Conservation (phyloP, 1,284 basidiomycete genomes). For the Puccinia novopanici region DNA sequence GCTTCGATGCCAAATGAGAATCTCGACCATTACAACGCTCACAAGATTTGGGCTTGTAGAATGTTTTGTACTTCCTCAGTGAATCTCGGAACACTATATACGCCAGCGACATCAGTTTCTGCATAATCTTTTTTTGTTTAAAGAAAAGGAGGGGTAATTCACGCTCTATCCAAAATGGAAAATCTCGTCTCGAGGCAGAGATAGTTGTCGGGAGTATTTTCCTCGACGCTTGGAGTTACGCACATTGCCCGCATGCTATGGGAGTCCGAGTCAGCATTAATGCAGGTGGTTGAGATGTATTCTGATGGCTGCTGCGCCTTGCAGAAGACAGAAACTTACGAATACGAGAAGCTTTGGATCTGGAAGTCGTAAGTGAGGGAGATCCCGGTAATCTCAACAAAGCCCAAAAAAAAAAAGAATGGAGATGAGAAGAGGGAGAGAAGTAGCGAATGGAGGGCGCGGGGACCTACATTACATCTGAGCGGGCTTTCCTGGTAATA, state of each 20-base stretch:
- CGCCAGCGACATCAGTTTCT: not conserved
- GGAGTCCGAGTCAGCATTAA: too few species aligned
- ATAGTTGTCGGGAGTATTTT: conserved; percentile 26
- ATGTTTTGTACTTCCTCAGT: conserved; percentile 35
- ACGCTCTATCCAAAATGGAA: conserved; percentile 21
- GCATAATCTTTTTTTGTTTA: too few species aligned
- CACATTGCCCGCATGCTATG: conserved; percentile 37
- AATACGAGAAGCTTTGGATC: conserved; percentile 34
- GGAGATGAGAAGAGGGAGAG: too few species aligned
- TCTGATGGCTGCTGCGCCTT: too few species aligned
- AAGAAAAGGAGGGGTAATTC: not conserved
- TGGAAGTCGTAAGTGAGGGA: conserved; percentile 27
- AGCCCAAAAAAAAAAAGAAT: too few species aligned
- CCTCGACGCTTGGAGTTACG: conserved; percentile 19
- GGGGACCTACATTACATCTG: conserved; percentile 21
- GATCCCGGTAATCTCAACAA: conserved; percentile 27
- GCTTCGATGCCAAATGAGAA: not conserved
- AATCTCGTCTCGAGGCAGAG: conserved; percentile 6
- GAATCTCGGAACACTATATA: conserved; percentile 20
- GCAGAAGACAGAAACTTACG: conserved; percentile 30
- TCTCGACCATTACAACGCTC: not conserved
- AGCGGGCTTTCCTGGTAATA: conserved; percentile 25
- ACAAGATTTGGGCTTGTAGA: conserved; percentile 32
- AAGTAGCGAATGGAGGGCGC: too few species aligned
- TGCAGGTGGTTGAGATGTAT: too few species aligned